Conservation (phyloP, 768 basidiomycete genomes). For the Phanerochaete sordida region DNA sequence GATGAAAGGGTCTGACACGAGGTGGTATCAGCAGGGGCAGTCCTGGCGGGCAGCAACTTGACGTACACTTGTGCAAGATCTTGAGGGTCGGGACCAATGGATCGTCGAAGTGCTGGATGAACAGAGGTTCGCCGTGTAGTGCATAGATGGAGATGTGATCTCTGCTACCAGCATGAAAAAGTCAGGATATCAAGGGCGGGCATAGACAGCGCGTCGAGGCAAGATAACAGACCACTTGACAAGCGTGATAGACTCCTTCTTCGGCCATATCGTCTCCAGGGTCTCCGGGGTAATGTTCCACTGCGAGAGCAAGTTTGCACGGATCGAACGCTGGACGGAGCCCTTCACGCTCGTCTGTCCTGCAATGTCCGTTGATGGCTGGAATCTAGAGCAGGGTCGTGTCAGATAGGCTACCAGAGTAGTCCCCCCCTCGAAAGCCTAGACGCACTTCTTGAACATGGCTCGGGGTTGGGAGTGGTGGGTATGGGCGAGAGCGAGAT, state of each 20-base stretch:
- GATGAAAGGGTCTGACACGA: constrained; percentile 80
- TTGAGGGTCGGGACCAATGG: constrained; percentile 87
- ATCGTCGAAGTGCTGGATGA: constrained; percentile 97
- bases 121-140: constrained; percentile 79
- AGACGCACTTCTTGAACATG: constrained; percentile 17
- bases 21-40: background rate
- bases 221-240: constrained; percentile 81
- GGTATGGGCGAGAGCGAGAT: background rate
- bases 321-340: constrained; percentile 88
- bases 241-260: constrained; percentile 92
- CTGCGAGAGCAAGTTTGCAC: constrained; percentile 74
- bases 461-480: background rate
- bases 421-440: background rate
- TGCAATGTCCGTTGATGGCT: constrained; percentile 75
- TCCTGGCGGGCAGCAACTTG: background rate
- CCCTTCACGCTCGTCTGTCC: constrained; percentile 91
- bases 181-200: background rate
- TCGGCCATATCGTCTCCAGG: constrained; percentile 93
- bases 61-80: constrained; percentile 85
- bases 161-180: constrained; percentile 54
- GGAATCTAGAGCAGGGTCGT: constrained; percentile 46
- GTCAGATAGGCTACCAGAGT: background rate
- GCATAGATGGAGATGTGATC: constrained; percentile 95
- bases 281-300: constrained; percentile 79
- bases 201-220: background rate